Conservation (phyloP, 495 filamentous ascomycete genomes). For the Cetradonia linearis region DNA sequence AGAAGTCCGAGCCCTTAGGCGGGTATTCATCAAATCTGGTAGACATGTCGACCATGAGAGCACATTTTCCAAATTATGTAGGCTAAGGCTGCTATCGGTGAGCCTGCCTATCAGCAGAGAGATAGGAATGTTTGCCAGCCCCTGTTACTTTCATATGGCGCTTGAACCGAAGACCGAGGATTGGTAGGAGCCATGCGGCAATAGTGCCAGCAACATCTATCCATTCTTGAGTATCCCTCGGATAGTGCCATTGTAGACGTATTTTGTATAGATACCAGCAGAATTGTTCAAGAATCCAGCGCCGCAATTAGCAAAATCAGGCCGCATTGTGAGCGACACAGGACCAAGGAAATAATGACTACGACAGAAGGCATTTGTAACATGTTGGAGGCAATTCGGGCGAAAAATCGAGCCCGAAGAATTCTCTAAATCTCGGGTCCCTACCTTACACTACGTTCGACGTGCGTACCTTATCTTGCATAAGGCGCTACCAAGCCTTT, state of each 20-base stretch:
- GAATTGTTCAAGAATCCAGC: constrained; percentile 14
- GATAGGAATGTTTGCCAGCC: constrained; percentile 31
- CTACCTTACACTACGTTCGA: neutral
- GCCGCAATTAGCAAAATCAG: constrained; percentile 17
- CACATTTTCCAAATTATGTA: constrained; percentile 40
- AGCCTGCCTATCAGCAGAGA: constrained; percentile 32
- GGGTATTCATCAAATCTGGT: constrained; percentile 29
- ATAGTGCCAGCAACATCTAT: constrained; percentile 29
- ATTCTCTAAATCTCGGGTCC: neutral
- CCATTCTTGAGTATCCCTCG: constrained; percentile 25
- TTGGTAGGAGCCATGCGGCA: constrained; percentile 39
- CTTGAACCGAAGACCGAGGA: constrained; percentile 37
- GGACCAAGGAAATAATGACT: neutral
- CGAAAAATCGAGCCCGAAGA: neutral
- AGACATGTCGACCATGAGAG: constrained; percentile 39
- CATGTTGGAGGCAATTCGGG: neutral
- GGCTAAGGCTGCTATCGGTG: constrained; percentile 32
- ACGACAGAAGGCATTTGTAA: neutral
- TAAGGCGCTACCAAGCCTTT: neutral
- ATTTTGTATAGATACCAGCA: constrained; percentile 10
- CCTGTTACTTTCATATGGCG: constrained; percentile 39
- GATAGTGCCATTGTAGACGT: constrained; percentile 16
- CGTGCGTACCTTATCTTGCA: constrained; percentile 5
- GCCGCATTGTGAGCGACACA: constrained; percentile 6
- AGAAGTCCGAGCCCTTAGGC: constrained; percentile 31